Evolutionary conservation across 352 stramenopile genomes (phyloP), one percentile per base, ranked within the genome.

Genomic region (Hyphochytrium catenoides): DNA sequence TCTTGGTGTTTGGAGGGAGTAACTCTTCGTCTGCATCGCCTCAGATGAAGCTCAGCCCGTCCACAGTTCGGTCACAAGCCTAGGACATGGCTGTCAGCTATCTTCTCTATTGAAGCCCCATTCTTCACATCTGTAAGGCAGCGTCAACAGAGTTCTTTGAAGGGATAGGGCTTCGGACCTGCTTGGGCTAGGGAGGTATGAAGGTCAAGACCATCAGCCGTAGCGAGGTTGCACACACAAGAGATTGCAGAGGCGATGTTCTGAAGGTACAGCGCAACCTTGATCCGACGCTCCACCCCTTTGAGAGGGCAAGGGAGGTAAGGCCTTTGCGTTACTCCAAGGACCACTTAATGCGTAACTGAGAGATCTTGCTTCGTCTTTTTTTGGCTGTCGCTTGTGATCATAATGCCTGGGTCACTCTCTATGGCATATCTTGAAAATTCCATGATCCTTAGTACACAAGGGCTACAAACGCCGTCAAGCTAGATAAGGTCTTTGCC

Each of bases 171-270:
- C n/a, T n/a, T n/a, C n/a, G n/a, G n/a, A n/a, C n/a, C n/a, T n/a
- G n/a, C n/a, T n/a, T n/a, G n/a, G n/a, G n/a, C n/a, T n/a, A 30
- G 26, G n/a, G n/a, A 12, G 17, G 24, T n/a, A 98, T 99, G 91
- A 98, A 97, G 68, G 84, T 99, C 39, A 97, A 98, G 64, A 93
- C 87, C 6, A 91, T 99, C 36, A 94, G 77, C 40, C 37, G 71
- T 87, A 24, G 67, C 91, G 54, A 74, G 87, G 43, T 70, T 81
- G 34, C 94, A 92, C 48, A 91, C 85, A 42, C 69, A 88, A 46
- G 79, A 97, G 48, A 83, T 79, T 34, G 62, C 59, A 50, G 76
- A 44, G 47, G 82, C 62, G 77, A 96, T 74, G 61, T 91, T 56
- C 51, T 74, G 16, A 92, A 91, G 51, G 69, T 94, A 2, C 81